A percentile compares a stretch with the other conserved stretches of the same genome.
Conservation (phyloP, 257 asterid genomes). For the Solanum pennellii region DNA sequence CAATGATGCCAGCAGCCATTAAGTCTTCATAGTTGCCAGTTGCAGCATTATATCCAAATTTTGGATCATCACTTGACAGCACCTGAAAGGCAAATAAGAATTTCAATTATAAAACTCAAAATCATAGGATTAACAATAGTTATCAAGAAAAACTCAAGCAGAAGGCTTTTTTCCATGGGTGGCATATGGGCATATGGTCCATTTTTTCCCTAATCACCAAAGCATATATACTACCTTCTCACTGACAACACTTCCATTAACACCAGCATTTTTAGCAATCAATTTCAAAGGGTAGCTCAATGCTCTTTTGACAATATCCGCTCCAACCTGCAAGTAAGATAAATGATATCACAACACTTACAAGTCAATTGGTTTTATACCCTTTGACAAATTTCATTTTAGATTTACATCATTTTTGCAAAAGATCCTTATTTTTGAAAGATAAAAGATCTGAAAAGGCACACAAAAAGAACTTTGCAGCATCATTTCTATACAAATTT, state of each 20-base stretch:
- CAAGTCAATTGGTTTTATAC: background rate
- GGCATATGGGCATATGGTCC: background rate
- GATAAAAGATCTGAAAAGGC: background rate
- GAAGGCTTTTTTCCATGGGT: background rate
- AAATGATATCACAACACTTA: background rate
- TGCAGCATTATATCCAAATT: conserved; percentile 87
- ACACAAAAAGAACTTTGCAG: background rate
- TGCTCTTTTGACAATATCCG: conserved; percentile 93
- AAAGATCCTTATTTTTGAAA: background rate
- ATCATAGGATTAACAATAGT: background rate
- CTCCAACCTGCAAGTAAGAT: conserved; percentile 62
- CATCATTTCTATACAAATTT: background rate
- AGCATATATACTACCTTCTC: conserved; percentile 52
- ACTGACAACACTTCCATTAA: conserved; percentile 93
- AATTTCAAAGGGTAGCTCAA: conserved; percentile 93
- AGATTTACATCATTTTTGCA: background rate
- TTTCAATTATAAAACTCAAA: background rate
- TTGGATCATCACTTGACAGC: conserved; percentile 71
- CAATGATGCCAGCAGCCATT: conserved; percentile 96
- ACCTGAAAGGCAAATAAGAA: conserved; percentile 30
- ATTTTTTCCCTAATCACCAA: background rate
- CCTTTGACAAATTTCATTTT: background rate
- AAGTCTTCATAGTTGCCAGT: conserved; percentile 90
- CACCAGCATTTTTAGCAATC: conserved; percentile 98
- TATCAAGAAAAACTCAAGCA: background rate